Evolutionary conservation across 495 filamentous ascomycete genomes (phyloP), one percentile per base, ranked within the genome.

Genomic region (Melanomma pulvis-pyrius): DNA sequence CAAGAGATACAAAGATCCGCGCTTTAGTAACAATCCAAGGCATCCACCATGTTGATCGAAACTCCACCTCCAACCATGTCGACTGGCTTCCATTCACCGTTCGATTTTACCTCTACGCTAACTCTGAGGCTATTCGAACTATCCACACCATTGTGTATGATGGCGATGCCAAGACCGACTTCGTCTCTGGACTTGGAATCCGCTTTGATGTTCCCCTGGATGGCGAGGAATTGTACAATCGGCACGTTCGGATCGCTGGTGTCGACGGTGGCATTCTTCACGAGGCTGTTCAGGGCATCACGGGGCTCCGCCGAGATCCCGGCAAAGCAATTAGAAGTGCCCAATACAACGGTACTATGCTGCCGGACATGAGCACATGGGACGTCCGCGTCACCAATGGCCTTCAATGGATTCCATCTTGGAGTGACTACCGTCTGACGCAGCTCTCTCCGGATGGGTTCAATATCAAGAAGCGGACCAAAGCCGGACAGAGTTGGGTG

Each of bases 61-160:
- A 25, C 19, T 52, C 59, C 15, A 13, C 34, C 12, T n/a, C 8
- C 2, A n/a, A 1, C 13, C 60, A 63, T 29, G 41, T 26, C 19
- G 60, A 63, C 39, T 63, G 50, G 60, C 60, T 63, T 25, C 60
- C 60, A 21, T 63, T 63, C 51, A 63, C 50, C 9, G 30, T 63
- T 3, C 60, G 60, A 6, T 63, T 63, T 34, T 63, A 63, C 19
- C 30, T 63, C 2, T 63, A 63, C 50, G 49, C 60, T 1, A 55
- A 55, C 30, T 63, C 60, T 4, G 49, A 63, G 17, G 34, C 60
- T 13, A 63, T 63, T 41, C 29, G 50, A 6, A 41, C 39, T 8
- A 56, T 63, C 22, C 60, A 63, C 24, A 63, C 60, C 12, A 55
- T 63, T 32, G 50, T 63, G 29, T 63, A 39, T 22, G 60, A 55